Percentiles rank a stretch among this genome's conserved stretches.
Conservation (phyloP, 805 yeast genomes). For the Lipomyces lipofer region DNA sequence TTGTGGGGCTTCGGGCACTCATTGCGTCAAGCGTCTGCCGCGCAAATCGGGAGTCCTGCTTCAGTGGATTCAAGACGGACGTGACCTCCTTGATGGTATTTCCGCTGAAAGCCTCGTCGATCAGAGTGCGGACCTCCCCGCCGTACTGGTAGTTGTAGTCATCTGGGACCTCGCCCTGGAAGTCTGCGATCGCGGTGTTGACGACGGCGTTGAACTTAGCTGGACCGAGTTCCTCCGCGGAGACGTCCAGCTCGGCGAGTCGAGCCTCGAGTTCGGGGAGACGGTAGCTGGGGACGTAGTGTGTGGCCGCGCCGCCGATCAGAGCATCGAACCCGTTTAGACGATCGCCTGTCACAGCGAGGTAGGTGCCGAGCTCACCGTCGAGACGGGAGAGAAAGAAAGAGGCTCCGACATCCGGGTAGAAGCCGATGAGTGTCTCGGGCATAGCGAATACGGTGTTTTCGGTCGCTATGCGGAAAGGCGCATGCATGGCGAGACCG, state of each 20-base stretch:
- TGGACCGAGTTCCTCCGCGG: conserved; percentile 8
- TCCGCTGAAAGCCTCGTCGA: conserved; percentile 67
- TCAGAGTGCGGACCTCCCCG: conserved; percentile 56
- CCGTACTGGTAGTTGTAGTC: conserved; percentile 60
- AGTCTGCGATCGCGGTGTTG: conserved; percentile 76
- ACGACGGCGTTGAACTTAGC: conserved; percentile 47
- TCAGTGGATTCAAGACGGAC: conserved; percentile 47
- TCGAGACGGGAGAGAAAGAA: conserved; percentile 83
- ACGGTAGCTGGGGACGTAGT: conserved; percentile 71
- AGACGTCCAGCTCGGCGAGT: conserved; percentile 56
- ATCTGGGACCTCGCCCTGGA: conserved; percentile 63
- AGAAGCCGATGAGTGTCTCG: conserved; percentile 93
- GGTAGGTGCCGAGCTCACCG: conserved; percentile 78
- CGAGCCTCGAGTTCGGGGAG: conserved; percentile 63
- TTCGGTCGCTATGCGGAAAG: conserved; percentile 92
- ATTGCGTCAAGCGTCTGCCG: conserved; percentile 55
- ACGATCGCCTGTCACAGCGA: conserved; percentile 83
- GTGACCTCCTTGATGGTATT: conserved; percentile 55
- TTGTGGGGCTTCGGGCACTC: conserved; percentile 69
- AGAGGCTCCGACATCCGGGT: conserved; percentile 94
- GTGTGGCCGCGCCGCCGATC: conserved; percentile 84
- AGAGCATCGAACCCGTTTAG: conserved; percentile 79
- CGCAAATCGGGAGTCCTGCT: conserved; percentile 64
- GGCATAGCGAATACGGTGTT: conserved; percentile 95
- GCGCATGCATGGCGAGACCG: conserved; percentile 85